Evolutionary conservation across 495 filamentous ascomycete species (phyloP).

Genomic region (Saxispiralis lemnorum): DNA sequence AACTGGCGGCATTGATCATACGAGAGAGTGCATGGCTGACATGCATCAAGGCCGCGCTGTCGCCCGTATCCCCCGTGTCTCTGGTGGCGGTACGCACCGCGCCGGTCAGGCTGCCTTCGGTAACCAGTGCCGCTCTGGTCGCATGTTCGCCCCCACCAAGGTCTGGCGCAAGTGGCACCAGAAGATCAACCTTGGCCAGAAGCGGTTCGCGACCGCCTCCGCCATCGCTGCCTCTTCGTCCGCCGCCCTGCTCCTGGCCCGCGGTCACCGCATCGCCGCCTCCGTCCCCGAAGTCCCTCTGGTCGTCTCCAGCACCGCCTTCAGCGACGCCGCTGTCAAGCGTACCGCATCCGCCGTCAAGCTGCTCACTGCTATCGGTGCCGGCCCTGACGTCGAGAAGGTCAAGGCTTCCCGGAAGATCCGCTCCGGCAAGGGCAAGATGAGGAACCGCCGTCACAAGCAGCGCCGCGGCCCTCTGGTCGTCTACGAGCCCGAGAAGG

Average conservation of each 20-base stretch:
- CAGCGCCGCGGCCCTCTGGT: constrained; percentile 94
- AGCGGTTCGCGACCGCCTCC: constrained; percentile 94
- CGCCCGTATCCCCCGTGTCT: constrained; percentile 99
- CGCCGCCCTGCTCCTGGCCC: constrained; percentile 83
- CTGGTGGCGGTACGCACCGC: constrained; percentile 98
- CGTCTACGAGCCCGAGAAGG: constrained; percentile 84
- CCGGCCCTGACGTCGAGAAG: constrained; percentile 77
- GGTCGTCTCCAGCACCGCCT: constrained; percentile 76
- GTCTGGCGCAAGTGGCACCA: constrained; percentile 99
- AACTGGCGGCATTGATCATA: constrained; percentile 1
- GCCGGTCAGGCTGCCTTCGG: constrained; percentile 98
- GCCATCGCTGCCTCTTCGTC: constrained; percentile 91
- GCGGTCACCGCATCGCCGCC: constrained; percentile 74
- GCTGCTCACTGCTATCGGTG: constrained; percentile 78
- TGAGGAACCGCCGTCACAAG: constrained; percentile 81
- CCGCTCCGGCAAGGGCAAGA: constrained; percentile 94
- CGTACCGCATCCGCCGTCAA: constrained; percentile 79
- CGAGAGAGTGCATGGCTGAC: constrained; percentile 21
- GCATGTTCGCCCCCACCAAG: constrained; percentile 99
- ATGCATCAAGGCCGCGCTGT: constrained; percentile 70
- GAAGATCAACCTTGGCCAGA: constrained; percentile 97
- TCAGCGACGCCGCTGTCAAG: constrained; percentile 54
- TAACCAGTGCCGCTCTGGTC: constrained; percentile 98
- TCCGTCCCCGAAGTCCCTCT: constrained; percentile 90
- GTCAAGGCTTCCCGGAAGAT: constrained; percentile 86